These are phyloP conservation scores for Salinomyces thailandicus DNA, from an alignment of 2,329 filamentous ascomycete genomes.

Conservation along the genomic window DNA sequence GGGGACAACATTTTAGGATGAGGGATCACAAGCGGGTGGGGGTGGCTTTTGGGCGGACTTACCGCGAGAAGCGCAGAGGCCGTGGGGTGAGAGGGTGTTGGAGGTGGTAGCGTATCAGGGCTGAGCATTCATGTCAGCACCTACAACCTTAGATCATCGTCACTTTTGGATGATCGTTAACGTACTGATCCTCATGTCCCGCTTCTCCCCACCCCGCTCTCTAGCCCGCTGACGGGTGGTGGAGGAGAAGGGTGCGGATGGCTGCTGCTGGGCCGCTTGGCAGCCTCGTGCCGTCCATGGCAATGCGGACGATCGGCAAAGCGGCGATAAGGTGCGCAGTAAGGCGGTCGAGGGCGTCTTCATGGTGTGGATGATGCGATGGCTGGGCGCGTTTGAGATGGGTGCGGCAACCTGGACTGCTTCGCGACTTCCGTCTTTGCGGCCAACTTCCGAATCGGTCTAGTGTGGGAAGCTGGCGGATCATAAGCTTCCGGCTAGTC, in stretches of 20 bases:
- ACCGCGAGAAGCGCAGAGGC: constrained; percentile 76
- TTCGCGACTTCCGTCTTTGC: neutral
- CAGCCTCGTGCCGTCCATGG: constrained; percentile 18
- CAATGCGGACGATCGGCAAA: constrained; percentile 8
- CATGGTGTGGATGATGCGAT: constrained; percentile 9
- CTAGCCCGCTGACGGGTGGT: constrained; percentile 30
- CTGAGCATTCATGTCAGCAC: too few relatives aligned
- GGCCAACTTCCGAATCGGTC: neutral
- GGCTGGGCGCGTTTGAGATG: neutral
- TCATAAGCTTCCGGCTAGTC: too few relatives aligned
- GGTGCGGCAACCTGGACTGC: neutral
- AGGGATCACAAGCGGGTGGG: neutral
- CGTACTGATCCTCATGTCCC: constrained; percentile 25
- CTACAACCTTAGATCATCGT: too few relatives aligned
- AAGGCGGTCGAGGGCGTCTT: constrained; percentile 20
- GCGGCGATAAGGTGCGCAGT: constrained; percentile 18
- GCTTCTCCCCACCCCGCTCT: constrained; percentile 20
- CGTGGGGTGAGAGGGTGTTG: constrained; percentile 57
- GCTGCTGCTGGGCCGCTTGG: constrained; percentile 13
- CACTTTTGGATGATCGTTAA: too few relatives aligned
- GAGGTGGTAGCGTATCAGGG: constrained; percentile 59
- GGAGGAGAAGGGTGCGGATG: constrained; percentile 25
- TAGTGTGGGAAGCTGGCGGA: too few relatives aligned
- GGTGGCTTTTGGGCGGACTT: constrained; percentile 3
- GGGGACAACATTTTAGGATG: neutral